phyloP scores from a whole-genome alignment of 306 rosid species.

The Sicyos edulis region DNA sequence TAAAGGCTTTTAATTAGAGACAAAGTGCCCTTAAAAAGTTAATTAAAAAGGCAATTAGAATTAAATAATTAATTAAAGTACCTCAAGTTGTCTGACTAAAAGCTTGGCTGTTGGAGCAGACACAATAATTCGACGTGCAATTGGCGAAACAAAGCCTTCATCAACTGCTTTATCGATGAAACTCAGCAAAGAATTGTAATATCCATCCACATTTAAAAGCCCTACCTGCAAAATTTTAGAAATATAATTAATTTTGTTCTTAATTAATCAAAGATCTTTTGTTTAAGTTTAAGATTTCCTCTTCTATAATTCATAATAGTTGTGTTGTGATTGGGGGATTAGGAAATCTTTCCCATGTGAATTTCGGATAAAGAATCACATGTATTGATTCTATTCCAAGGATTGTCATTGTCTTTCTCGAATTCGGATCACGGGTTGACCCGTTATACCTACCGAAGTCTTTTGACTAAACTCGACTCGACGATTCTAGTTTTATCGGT shows the following conservation, averaged over 20 bases:
- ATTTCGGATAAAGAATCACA: constrained; percentile 54
- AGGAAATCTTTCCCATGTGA: constrained; percentile 63
- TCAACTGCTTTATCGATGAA: constrained; percentile 96
- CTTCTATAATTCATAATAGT: constrained; percentile 1
- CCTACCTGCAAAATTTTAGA: constrained; percentile 78
- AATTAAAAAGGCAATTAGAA: no score
- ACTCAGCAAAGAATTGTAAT: constrained; percentile 74
- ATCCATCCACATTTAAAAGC: constrained; percentile 92
- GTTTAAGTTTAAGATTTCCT: no score
- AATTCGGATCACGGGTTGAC: background rate
- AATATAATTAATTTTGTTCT: background rate
- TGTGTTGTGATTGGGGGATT: background rate
- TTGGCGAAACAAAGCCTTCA: constrained; percentile 94
- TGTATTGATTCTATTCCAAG: constrained; percentile 39
- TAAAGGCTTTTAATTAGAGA: background rate
- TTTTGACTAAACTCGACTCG: background rate
- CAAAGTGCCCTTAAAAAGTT: background rate
- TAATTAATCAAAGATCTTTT: background rate
- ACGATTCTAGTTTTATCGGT: no score
- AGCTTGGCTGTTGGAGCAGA: constrained; percentile 91
- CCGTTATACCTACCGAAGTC: background rate
- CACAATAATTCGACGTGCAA: constrained; percentile 95
- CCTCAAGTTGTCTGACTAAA: constrained; percentile 84
- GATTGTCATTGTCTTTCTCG: background rate
- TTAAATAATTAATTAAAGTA: background rate